Conservation (phyloP, 148 eudicot genomes). For the Rhododendron mucronatum region DNA sequence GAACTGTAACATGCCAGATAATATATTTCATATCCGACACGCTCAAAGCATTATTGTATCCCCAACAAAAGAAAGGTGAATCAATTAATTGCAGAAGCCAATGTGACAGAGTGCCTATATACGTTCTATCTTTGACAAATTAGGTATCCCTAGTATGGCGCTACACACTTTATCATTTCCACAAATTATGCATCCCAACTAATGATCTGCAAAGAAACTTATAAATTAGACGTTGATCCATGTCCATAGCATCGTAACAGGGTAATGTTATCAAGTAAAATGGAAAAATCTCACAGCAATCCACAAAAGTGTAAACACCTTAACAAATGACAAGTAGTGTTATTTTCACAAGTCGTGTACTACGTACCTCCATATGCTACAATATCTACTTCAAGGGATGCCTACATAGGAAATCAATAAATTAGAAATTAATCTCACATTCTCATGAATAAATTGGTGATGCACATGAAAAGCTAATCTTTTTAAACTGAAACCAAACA, state of each 20-base stretch:
- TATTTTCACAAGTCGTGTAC: neutral
- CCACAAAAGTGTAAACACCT: neutral
- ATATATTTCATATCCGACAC: neutral
- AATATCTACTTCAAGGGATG: slow-evolving; percentile 77
- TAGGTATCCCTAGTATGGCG: too few species aligned
- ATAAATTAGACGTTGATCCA: neutral
- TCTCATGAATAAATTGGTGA: neutral
- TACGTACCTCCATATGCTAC: slow-evolving; percentile 89
- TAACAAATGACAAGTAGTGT: neutral
- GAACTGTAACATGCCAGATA: neutral
- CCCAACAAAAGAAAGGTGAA: neutral
- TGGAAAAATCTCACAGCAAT: neutral
- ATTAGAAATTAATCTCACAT: neutral
- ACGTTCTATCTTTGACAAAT: neutral
- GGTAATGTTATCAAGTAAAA: neutral
- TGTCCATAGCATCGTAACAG: neutral
- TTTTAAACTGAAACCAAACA: neutral
- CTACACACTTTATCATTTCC: neutral
- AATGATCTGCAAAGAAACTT: neutral
- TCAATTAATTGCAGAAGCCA: neutral
- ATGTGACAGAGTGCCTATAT: neutral
- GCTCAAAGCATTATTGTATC: neutral
- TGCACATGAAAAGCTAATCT: neutral
- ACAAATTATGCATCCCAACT: neutral
- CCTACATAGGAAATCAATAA: slow-evolving; percentile 40